These are phyloP conservation scores for Coemansia sp. DNA, from an alignment of 192 early-diverging fungal genomes.

Conservation along the genomic window DNA sequence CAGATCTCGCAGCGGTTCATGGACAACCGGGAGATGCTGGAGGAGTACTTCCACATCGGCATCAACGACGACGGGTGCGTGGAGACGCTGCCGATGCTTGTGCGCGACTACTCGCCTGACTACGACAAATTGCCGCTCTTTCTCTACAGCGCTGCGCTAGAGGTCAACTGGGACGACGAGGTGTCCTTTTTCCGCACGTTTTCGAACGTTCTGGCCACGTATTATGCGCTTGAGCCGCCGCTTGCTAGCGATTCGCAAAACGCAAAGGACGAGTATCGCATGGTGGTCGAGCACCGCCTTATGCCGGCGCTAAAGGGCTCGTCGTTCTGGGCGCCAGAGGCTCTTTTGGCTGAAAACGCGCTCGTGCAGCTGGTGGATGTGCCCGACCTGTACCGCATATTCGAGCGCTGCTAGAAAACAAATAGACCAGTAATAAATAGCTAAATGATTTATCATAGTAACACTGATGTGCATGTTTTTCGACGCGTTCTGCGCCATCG, in stretches of 20 bases:
- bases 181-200: constrained; percentile 79
- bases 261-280: constrained; percentile 53
- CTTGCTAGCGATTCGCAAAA: constrained; percentile 29
- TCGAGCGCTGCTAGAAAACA: constrained; percentile 99
- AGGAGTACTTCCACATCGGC: constrained; percentile 82
- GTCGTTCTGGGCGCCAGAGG: constrained; percentile 64
- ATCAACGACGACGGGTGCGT: constrained; percentile 64
- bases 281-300: constrained; percentile 72
- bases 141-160: constrained; percentile 70
- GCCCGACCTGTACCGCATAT: constrained; percentile 89
- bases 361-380: constrained; percentile 78
- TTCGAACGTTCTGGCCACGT: constrained; percentile 48
- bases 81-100: constrained; percentile 70
- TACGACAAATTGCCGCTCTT: constrained; percentile 84
- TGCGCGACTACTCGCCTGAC: constrained; percentile 78
- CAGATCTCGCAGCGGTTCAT: constrained; percentile 18
- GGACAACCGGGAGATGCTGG: constrained; percentile 70
- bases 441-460: too few relatives aligned
- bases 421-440: too few relatives aligned
- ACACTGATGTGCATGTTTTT: too few relatives aligned
- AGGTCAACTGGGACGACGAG: constrained; percentile 85
- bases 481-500: too few relatives aligned
- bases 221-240: constrained; percentile 53
- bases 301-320: constrained; percentile 74
- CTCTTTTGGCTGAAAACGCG: constrained; percentile 56